Conservation (phyloP, 768 basidiomycete species). For the Psilocybe tampanensis region DNA sequence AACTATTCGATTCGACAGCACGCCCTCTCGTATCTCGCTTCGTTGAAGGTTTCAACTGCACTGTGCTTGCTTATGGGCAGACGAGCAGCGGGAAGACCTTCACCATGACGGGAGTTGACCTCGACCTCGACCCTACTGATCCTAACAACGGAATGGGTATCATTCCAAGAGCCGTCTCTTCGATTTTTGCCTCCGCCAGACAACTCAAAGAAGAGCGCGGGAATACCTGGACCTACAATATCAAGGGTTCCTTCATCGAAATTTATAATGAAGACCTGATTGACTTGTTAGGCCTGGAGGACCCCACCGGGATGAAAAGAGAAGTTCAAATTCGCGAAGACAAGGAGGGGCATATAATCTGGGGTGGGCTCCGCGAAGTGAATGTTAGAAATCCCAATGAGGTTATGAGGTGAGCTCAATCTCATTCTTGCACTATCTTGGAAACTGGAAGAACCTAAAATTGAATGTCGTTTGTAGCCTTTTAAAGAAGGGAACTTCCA, state of each 20-base stretch:
- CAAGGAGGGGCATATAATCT: constrained; percentile 95
- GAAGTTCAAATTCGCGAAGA: constrained; percentile 97
- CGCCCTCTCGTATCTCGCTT: constrained; percentile 86
- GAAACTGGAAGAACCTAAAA: background rate
- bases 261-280: constrained; percentile 99
- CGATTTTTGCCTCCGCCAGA: constrained; percentile 79
- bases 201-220: constrained; percentile 78
- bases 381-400: constrained; percentile 81
- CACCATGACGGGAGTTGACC: constrained; percentile 96
- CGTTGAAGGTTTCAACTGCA: constrained; percentile 95
- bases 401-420: constrained; percentile 82
- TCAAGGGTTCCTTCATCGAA: constrained; percentile 95
- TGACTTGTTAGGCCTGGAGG: constrained; percentile 84
- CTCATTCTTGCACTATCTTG: background rate
- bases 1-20: constrained; percentile 84
- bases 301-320: constrained; percentile 63
- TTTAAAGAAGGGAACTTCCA: constrained; percentile 85
- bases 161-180: constrained; percentile 90
- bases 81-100: constrained; percentile 97
- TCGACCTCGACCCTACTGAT: constrained; percentile 85
- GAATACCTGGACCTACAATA: constrained; percentile 71
- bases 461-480: constrained; percentile 50
- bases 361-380: constrained; percentile 94
- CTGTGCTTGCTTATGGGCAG: constrained; percentile 97
- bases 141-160: constrained; percentile 89